Evolutionary conservation across 192 early-diverging fungal species (phyloP).

Genomic region (Backusella liffmaniae): DNA sequence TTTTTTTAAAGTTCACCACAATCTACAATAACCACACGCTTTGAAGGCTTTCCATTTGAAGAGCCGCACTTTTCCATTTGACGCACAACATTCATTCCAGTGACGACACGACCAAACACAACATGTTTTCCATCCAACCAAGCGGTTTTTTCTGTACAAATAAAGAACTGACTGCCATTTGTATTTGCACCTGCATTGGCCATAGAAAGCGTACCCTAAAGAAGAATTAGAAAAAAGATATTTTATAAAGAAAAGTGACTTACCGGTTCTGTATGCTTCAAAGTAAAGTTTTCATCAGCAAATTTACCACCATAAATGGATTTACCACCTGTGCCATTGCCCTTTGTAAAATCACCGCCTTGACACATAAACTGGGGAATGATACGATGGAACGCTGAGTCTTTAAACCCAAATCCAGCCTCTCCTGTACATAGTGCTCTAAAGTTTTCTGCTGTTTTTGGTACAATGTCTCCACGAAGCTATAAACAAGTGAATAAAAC

Average conservation of each 20-base stretch:
- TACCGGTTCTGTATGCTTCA: constrained; percentile 39
- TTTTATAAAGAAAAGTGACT: constrained; percentile 22
- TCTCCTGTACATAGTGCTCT: constrained; percentile 93
- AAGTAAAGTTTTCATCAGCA: constrained; percentile 31
- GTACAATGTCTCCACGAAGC: constrained; percentile 61
- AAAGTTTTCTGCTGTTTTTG: constrained; percentile 93
- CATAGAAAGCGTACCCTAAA: constrained; percentile 86
- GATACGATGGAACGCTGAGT: constrained; percentile 80
- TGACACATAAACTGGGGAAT: constrained; percentile 79
- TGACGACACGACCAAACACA: constrained; percentile 67
- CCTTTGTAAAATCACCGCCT: constrained; percentile 74
- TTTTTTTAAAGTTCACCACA: constrained; percentile 34
- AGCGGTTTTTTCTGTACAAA: constrained; percentile 72
- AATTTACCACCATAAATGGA: constrained; percentile 83
- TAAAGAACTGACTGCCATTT: constrained; percentile 94
- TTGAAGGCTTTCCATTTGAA: constrained; percentile 30
- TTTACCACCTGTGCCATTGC: constrained; percentile 81
- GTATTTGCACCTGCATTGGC: constrained; percentile 87
- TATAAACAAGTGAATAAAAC: constrained; percentile 12
- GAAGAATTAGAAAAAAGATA: constrained; percentile 25
- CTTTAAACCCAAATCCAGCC: constrained; percentile 82
- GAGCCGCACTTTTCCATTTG: constrained; percentile 39
- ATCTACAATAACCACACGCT: constrained; percentile 36
- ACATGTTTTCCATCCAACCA: constrained; percentile 89
- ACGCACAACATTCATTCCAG: constrained; percentile 56